Conservation (phyloP, 768 basidiomycete species). For the Chalciporus pseudorubinellus region DNA sequence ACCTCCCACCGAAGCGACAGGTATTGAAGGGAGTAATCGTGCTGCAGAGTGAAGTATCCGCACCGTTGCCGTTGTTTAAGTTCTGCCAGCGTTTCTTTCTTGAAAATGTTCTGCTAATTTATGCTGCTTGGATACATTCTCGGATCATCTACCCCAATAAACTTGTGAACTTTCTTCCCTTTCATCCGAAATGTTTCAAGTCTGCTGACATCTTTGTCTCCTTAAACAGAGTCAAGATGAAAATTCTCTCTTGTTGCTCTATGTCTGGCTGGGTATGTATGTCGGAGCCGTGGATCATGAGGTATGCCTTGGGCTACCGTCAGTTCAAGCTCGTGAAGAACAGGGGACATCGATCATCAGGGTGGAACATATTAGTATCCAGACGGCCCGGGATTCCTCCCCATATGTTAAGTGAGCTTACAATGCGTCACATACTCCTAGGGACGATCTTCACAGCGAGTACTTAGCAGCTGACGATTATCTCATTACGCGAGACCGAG, state of each 20-base stretch:
- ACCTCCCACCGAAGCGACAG: constrained; percentile 17
- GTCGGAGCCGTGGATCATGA: neutral
- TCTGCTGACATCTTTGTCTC: neutral
- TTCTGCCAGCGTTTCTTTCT: neutral
- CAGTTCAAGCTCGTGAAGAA: too few species aligned
- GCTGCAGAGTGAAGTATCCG: constrained; percentile 1
- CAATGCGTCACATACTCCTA: neutral
- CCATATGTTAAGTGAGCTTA: neutral
- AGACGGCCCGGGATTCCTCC: neutral
- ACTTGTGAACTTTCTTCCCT: constrained; percentile 2
- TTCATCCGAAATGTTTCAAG: neutral
- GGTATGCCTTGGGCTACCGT: neutral
- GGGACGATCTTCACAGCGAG: neutral
- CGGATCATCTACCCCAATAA: neutral
- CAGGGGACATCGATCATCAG: neutral
- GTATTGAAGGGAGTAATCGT: constrained; percentile 4
- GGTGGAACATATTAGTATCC: neutral
- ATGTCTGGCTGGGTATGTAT: neutral
- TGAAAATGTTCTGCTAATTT: neutral
- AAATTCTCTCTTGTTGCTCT: neutral
- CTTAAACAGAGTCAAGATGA: neutral
- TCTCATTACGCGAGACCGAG: neutral
- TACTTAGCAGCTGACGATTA: neutral
- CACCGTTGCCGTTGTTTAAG: neutral
- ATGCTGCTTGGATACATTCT: neutral